Base-by-base conservation (phyloP, 1,284 basidiomycete species). In the Heliocybe sulcata region DNA sequence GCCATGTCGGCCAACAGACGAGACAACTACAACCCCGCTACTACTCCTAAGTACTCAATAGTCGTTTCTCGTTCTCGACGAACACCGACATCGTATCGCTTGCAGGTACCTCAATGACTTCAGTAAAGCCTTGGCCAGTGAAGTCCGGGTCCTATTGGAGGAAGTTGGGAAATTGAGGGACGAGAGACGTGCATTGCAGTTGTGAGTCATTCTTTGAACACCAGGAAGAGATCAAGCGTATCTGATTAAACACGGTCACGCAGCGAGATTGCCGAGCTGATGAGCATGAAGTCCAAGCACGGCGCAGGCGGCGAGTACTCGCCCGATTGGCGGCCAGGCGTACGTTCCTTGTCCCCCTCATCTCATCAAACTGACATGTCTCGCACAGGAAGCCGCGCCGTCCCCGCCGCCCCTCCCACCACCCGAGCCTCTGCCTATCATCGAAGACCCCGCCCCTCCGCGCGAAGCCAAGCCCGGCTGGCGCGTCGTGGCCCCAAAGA, bases 81-180 rank as follows among this genome's bases (percentile, higher is more conserved):
- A 45, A 19, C 31, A 2, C 19, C 19, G 45, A 42, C 35, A 55
- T 20, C 53, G 6, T 12, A 25, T 22, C 47, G 14, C 57, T 42
- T 50, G 47, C 63, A 85, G 83, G 67, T 85, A 86, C 63, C 63
- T 87, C 55, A 82, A 83, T 61, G 85, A 90, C 63, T 88, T 73
- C 61, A 69, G 66, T 61, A 72, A 72, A 54, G 70, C 69, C 14
- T 65, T 72, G 47, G 69, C 70, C 16, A 66, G 63, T 47, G 70
- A 72, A 54, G 71, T 72, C 19, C 66, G 68, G 49, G 67, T 72
- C 57, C 66, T 72, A 10, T 73, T 89, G 47, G 78, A 77, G 22
- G 86, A 89, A 63, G 87, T 90, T 12, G 86, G 87, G 20, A 84
- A 88, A 65, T 74, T 89, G 49, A 75, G 86, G 58, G 87, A 89